Evolutionary conservation across 805 yeast genomes (phyloP).

Genomic region (Lipomyces yamadae): DNA sequence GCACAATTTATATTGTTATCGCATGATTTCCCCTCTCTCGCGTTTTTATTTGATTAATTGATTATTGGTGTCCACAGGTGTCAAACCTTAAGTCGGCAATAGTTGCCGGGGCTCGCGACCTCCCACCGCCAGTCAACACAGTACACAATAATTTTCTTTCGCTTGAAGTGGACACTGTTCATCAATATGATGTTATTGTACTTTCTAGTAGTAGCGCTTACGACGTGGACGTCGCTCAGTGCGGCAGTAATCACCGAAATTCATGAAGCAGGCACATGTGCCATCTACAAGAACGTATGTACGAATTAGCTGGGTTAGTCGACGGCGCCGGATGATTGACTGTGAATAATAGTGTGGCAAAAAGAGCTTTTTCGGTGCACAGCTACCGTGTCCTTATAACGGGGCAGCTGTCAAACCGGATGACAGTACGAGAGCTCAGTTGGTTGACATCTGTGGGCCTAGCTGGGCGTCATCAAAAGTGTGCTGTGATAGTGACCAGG

Average conservation of each 20-base stretch:
- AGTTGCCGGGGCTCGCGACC: too few relatives aligned
- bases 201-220: not conserved
- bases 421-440: conserved; percentile 51
- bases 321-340: not conserved
- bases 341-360: conserved; percentile 65
- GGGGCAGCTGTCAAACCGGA: conserved; percentile 55
- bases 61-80: too few relatives aligned
- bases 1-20: too few relatives aligned
- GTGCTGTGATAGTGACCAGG: conserved; percentile 76
- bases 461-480: conserved; percentile 59
- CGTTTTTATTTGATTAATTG: too few relatives aligned
- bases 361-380: conserved; percentile 73
- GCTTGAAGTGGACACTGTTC: not conserved
- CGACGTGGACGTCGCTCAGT: not conserved
- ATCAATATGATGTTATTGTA: not conserved
- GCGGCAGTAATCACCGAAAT: conserved; percentile 31
- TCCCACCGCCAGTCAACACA: too few relatives aligned
- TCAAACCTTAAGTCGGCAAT: too few relatives aligned
- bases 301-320: not conserved
- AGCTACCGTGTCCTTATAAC: conserved; percentile 76
- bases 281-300: conserved; percentile 55
- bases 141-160: too few relatives aligned
- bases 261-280: conserved; percentile 55
- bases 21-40: too few relatives aligned
- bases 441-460: conserved; percentile 72